Base-by-base conservation (phyloP, 2,329 filamentous ascomycete genomes). In the Cladosporium phlei region DNA sequence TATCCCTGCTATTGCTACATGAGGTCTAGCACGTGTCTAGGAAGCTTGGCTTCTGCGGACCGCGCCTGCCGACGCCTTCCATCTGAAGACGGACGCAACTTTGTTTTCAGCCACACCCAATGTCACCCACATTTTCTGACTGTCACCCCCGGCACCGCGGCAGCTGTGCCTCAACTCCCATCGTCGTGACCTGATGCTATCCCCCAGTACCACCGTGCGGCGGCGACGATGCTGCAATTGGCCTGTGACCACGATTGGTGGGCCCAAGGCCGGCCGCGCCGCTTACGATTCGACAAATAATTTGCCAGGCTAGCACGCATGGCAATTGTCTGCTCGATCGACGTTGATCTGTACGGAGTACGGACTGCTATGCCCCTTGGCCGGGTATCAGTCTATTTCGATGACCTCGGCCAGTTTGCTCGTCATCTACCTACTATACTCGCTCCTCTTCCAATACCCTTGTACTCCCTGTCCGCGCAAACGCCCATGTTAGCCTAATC, bases 191-290 rank as follows among this genome's bases (percentile, higher is more conserved):
- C n/a, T n/a, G n/a, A n/a, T n/a, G n/a, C n/a, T n/a, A n/a, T 29
- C 17, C 30, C 32, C 32, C 30, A 45, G 22, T 45, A 35, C 27
- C 19, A 8, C 42, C 42, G 42, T 45, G 42, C 42, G 32, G 17
- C 24, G 32, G 32, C 16, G 25, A 37, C 7, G 3, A 22, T 20
- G 21, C 42, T 19, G 4, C 24, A 45, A 45, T 45, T 45, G 32
- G 42, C 32, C 35, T 32, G 8, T 25, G 25, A 29, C 1, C 37
- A 39, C 24, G 37, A 39, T 19, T 19, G 14, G 17, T 12, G 35
- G 21, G 22, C 35, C 35, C 17, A 17, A 27, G 27, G 20, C 17
- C 21, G 28, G 17, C 11, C 3, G 21, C 25, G 39, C 39, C 39
- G 16, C 28, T 32, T 43, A 16, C 39, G 28, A 33, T 21, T 17